A percentile compares a stretch with the other conserved stretches of the same genome.
Evolutionary conservation across 208 protist genomes (phyloP).

Genomic region (Novymonas esmeraldas): DNA sequence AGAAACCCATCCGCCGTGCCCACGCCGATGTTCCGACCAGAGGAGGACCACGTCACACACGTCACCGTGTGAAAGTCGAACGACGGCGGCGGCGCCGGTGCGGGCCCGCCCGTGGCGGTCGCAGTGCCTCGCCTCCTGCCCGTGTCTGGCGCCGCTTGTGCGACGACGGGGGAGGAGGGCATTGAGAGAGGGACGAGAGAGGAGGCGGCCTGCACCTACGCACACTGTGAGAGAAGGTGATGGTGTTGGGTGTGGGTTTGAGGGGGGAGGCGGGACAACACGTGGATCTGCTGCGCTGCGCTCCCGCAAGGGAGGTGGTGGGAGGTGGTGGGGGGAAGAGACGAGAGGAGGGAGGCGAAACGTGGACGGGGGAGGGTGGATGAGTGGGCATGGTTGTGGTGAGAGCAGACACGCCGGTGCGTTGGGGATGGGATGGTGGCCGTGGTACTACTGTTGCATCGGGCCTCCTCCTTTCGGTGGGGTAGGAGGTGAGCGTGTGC

Average conservation of each 20-base stretch:
- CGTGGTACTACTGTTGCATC: no score
- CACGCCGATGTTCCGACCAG: slow-evolving; percentile 59
- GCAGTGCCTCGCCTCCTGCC: background rate
- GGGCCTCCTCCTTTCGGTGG: no score
- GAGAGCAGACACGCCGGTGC: no score
- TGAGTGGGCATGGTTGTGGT: no score
- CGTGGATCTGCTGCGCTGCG: no score
- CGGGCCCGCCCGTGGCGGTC: background rate
- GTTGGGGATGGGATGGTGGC: no score
- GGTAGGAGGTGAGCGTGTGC: no score
- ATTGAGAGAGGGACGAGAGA: no score
- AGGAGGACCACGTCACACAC: slow-evolving; percentile 67
- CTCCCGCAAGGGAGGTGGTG: background rate
- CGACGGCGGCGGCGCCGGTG: background rate
- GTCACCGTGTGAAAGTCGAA: slow-evolving; percentile 53
- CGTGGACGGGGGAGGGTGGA: background rate
- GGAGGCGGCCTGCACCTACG: no score
- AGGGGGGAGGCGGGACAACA: no score
- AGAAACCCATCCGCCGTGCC: slow-evolving; percentile 66
- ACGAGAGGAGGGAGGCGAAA: background rate
- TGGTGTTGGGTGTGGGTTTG: no score
- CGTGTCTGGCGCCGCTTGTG: background rate
- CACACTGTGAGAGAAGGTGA: background rate
- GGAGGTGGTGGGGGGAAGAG: background rate
- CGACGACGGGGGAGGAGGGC: background rate